These are phyloP conservation scores for Gnaphalium uliginosum DNA, from an alignment of 129 eudicot species.

Conservation along the genomic window DNA sequence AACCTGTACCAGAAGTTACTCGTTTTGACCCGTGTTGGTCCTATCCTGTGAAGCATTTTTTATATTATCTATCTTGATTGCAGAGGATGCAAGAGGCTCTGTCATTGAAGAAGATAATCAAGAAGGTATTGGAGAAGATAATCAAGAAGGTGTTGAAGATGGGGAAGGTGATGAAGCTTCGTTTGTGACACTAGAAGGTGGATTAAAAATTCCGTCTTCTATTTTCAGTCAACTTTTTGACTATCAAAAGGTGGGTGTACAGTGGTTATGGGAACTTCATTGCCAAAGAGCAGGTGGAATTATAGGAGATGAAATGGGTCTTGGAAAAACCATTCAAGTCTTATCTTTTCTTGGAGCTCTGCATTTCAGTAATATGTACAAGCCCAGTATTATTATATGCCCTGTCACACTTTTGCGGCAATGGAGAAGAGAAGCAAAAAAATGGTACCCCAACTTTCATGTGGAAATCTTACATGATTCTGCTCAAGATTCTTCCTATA, in stretches of 20 bases:
- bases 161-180: conserved; percentile 48
- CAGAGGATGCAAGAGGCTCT: conserved; percentile 53
- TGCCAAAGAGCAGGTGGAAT: conserved; percentile 98
- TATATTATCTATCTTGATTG: conserved; percentile 7
- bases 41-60: background rate
- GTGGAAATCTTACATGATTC: conserved; percentile 93
- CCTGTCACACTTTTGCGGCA: conserved; percentile 91
- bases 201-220: conserved; percentile 72
- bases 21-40: background rate
- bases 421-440: conserved; percentile 90
- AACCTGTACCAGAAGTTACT: background rate
- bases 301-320: conserved; percentile 99
- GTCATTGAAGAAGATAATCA: conserved; percentile 52
- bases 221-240: conserved; percentile 77
- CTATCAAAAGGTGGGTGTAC: conserved; percentile 95
- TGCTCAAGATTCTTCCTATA: conserved; percentile 54
- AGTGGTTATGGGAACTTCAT: conserved; percentile 99
- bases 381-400: conserved; percentile 82
- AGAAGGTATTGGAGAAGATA: conserved; percentile 56
- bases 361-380: conserved; percentile 83
- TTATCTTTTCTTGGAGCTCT: conserved; percentile 80
- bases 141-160: conserved; percentile 44
- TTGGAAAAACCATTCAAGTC: conserved; percentile 94
- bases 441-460: conserved; percentile 85
- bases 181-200: conserved; percentile 92